Evolutionary conservation across 2,329 filamentous ascomycete genomes (phyloP), one percentile per base, ranked within the genome.

Genomic region (Fusarium odoratissimum): DNA sequence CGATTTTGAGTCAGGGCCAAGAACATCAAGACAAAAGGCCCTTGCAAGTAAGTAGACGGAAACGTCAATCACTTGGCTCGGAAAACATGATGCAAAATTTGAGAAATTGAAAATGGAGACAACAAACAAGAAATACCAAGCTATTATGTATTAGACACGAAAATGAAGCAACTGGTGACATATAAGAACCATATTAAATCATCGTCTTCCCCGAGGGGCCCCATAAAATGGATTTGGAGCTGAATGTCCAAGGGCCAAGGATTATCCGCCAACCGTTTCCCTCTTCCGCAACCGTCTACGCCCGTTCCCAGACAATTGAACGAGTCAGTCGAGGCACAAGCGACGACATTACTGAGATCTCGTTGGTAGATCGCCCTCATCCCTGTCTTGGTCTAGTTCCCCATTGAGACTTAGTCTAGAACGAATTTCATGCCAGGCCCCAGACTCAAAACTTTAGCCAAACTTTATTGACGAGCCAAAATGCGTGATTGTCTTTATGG

Each of bases 381-480:
- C 49, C 49, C 49, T 52, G 49, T 38, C 49, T 28, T n/a, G 33
- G 19, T 0, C 49, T 38, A 52, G 28, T 10, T 2, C 40, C 23
- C 7, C 25, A 40, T 68, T 35, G 14, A 25, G 63, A 21, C 25
- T n/a, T 51, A 45, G 63, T 33, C 49, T 42, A 49, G 60, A 57
- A 49, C 21, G 6, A 28, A 33, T 41, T 31, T 35, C 61, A 49
- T 67, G n/a, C 21, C 28, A 60, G 30, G 28, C 33, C 33, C 33
- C 33, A 58, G 35, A 48, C 23, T 21, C 30, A 30, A 37, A 48
- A 28, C 35, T 66, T 40, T 68, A 64, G 65, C 12, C 11, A 31
- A 68, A 68, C 57, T 64, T 25, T 68, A 63, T 57, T 67, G 19
- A 31, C 13, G 17, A 35, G 44, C 40, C 30, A 60, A 48, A 42